Evolutionary conservation across 805 yeast genomes (phyloP).

Genomic region (Yarrowia sp.): DNA sequence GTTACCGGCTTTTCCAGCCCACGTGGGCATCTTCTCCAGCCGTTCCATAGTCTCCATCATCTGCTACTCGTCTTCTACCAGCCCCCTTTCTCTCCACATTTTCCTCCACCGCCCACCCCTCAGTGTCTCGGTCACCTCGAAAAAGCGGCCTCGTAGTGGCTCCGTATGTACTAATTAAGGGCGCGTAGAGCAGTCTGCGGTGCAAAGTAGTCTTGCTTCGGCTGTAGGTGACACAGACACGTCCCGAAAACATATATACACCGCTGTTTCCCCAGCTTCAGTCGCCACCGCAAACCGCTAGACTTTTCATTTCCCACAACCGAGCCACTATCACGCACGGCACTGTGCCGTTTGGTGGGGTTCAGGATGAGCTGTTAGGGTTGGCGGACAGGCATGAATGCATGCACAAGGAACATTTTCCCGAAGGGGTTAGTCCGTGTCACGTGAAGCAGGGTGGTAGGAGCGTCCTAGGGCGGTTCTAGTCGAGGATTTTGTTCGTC

Average conservation of each 20-base stretch:
- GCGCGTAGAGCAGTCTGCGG: no score
- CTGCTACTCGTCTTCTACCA: neutral
- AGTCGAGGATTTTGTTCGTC: no score
- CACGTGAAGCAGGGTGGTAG: neutral
- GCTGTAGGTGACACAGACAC: neutral
- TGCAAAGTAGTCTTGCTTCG: no score
- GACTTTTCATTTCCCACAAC: neutral
- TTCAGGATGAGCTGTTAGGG: neutral
- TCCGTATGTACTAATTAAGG: neutral
- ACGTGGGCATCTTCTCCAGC: no score
- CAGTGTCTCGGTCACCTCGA: neutral
- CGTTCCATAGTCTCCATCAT: neutral
- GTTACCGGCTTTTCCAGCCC: no score
- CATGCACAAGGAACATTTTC: neutral
- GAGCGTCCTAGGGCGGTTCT: no score
- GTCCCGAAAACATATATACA: neutral
- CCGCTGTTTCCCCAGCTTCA: neutral
- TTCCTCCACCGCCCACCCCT: neutral
- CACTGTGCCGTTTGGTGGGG: constrained; percentile 22
- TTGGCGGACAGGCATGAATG: neutral
- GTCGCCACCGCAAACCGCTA: neutral
- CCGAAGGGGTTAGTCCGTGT: neutral
- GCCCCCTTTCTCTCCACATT: no score
- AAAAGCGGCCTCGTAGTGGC: neutral
- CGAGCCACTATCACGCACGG: constrained; percentile 3